Evolutionary conservation across 345 rosid species (phyloP), one percentile per base, ranked within the genome.

Genomic region (Aegle marmelos): DNA sequence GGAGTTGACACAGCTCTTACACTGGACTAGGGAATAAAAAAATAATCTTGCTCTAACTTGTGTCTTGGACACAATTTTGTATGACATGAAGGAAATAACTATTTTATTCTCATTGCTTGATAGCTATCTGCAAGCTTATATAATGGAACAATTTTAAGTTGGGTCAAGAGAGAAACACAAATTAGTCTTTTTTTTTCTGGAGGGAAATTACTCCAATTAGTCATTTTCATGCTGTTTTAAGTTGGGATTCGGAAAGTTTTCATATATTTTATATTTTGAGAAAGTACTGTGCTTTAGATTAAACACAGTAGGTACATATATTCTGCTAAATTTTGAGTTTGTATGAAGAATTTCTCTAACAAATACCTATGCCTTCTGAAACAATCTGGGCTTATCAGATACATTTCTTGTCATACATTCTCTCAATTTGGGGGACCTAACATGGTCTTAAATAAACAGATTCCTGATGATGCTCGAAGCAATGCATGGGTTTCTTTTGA

Each of bases 401-500:
- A 53, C 22, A 53, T 53, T 53, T 53, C 57, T 53, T 53, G 57
- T 53, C 22, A 1, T 53, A 53, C 22, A 17, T 53, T 53, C 57
- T 17, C 22, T 77, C 66, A 75, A 33, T 31, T 36, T 58, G 6
- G 69, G 48, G 37, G 72, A 59, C 71, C 61, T 33, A 39, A 61
- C 34, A 31, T 66, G 41, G 27, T 24, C 69, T 22, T 66, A 24
- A 72, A 60, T 59, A 33, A 77, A 70, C 87, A 96, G 99, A 96
- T 96, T 71, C 97, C 99, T 28, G 90, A 90, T 28, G 94, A 96
- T 80, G 93, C 97, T 73, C 88, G 99, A 81, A 96, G 97, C 79
- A 96, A 92, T 85, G 97, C 95, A n/a, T 96, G 98, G 99, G 98
- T 94, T 80, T 96, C 99, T 22, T 96, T 94, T 67, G 98, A 96